Base-by-base conservation (phyloP, 1,284 basidiomycete species). In the Wallemia mellicola region DNA sequence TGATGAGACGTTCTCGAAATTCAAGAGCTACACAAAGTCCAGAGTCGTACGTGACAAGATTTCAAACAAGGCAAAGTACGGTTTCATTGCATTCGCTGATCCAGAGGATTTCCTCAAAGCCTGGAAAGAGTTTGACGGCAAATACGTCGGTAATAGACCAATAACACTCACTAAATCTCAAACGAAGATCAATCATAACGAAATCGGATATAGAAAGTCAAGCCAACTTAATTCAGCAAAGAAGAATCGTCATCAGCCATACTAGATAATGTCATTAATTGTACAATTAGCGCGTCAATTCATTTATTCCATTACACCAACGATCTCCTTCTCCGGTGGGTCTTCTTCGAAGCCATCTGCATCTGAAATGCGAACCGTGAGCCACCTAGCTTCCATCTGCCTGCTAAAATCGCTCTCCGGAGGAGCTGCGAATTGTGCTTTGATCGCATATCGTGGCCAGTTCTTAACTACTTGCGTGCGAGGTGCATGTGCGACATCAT, bases 91-190 rank as follows among this genome's bases (percentile, higher is more conserved):
- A 0, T 98, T 98, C 70, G 87, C 86, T 60, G 94, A 98, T 67
- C 94, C 94, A 0, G 92, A 98, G 72, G 94, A 99, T 69, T 98
- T 96, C 69, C 70, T 99, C 61, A 88, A 80, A 65, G 94, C 94
- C 5, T 99, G 94, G 94, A 98, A 98, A 69, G 88, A 98, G 70
- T 96, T 96, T 88, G 87, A 99, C 70, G 92, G 88, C 64, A 94
- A 95, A 74, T 95, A 95, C 70, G 88, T 96, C 59, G 89, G 89
- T 38, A 94, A 92, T 68, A 77, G 89, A 62, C 89, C 89, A 24
- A 80, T 96, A 64, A 86, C 86, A 66, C 76, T 96, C 61, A 85
- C 82, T 73, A 88, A 86, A 68, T 86, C 86, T 66, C 75, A 75
- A 63, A 80, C 79, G 59, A 79, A 82, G 61, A 82, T 95, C 64